A percentile compares a stretch with the other conserved stretches of the same genome.
These are phyloP conservation scores for Lactarius vividus DNA, from an alignment of 768 basidiomycete species.

Conservation along the genomic window DNA sequence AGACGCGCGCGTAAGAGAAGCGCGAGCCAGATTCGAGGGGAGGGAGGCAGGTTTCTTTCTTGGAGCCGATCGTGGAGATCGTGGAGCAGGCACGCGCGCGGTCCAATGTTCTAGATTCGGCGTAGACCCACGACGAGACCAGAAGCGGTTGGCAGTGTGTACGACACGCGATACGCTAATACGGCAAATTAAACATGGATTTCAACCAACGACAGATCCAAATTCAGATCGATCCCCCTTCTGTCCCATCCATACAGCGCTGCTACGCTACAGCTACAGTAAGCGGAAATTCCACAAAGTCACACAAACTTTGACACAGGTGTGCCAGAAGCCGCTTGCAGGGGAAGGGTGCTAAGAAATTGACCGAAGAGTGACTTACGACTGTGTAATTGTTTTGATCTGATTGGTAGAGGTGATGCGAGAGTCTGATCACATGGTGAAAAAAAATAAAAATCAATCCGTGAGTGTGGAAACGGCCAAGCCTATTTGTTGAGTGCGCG, in stretches of 20 bases:
- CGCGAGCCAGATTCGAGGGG: constrained; percentile 5
- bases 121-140: neutral
- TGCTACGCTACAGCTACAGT: too few species aligned
- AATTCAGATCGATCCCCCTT: neutral
- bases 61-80: constrained; percentile 22
- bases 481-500: neutral
- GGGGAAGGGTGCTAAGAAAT: neutral
- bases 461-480: neutral
- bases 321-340: neutral
- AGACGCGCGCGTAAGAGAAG: constrained; percentile 6
- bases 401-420: too few species aligned
- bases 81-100: constrained; percentile 19
- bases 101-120: constrained; percentile 13
- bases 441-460: neutral
- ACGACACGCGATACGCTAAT: neutral
- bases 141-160: neutral
- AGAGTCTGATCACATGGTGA: neutral
- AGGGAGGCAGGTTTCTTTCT: neutral
- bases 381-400: neutral
- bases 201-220: neutral
- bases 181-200: neutral
- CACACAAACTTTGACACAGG: neutral
- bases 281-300: too few species aligned
- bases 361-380: neutral
- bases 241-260: too few species aligned